A percentile compares a stretch with the other conserved stretches of the same genome.
These are phyloP conservation scores for Monilinia polystroma DNA, from an alignment of 2,329 filamentous ascomycete genomes.

Conservation along the genomic window DNA sequence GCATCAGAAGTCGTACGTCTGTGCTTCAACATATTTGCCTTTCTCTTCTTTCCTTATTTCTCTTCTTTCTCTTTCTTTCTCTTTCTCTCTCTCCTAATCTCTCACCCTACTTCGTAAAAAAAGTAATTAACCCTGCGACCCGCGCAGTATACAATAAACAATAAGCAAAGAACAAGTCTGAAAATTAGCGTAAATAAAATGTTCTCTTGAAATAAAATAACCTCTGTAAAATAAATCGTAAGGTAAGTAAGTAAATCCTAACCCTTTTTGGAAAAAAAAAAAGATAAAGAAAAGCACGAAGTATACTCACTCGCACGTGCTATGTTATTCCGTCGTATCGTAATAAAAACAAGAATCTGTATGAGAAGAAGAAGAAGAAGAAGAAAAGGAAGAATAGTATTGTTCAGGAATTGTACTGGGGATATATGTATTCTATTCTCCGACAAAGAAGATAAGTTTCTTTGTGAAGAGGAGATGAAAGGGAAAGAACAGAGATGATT, in stretches of 20 bases:
- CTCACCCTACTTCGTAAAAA: background rate
- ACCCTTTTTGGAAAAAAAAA: too few relatives aligned
- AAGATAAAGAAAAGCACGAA: background rate
- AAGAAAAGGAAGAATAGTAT: background rate
- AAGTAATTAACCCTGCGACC: background rate
- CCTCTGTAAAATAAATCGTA: background rate
- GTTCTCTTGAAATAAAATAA: too few relatives aligned
- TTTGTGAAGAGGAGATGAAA: background rate
- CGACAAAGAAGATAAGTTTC: background rate
- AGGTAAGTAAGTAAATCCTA: background rate
- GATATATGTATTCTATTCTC: slow-evolving; percentile 2
- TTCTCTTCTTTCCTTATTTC: background rate
- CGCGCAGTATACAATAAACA: background rate
- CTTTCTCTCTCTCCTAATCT: background rate
- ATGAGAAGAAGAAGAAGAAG: background rate
- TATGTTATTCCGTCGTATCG: background rate
- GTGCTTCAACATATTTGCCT: background rate
- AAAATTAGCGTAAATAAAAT: background rate
- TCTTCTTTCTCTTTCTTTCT: background rate
- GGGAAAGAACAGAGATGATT: background rate
- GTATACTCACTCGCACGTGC: background rate
- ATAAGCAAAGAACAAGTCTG: background rate
- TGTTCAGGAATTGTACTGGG: background rate
- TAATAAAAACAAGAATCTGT: background rate
- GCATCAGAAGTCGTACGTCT: background rate